Base-by-base conservation (phyloP, 2,329 filamentous ascomycete species). In the Simplicillium aogashimaense region DNA sequence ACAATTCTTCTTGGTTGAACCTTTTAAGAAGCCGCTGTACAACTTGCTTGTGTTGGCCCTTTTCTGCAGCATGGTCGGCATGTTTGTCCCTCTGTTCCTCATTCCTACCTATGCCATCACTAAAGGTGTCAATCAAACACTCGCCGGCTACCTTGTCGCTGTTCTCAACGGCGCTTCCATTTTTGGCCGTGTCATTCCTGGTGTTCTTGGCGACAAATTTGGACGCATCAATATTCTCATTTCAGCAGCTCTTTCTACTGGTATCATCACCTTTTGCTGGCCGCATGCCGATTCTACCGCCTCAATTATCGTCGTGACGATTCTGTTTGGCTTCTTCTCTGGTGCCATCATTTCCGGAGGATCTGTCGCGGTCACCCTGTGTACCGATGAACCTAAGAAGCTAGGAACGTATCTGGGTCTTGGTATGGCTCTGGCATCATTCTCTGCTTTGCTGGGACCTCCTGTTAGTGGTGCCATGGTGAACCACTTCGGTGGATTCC, bases 181-280 rank as follows among this genome's bases (percentile, higher is more conserved):
- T 39, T 64, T 92, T 7, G 88, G 88, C 3, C 76, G 88, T 16
- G 83, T 78, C 60, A 66, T 88, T 0, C 86, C 87, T 0, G 86
- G 87, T 0, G 71, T 84, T 45, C 63, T 87, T 8, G 82, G 86
- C 0, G 88, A 95, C 55, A 75, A 70, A 37, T 56, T 87, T 3
- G 88, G 88, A 1, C 76, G 86, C 4, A 94, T 86, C 65, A 94
- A 95, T 54, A 76, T 80, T 38, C 83, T 92, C 61, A 74, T 90
- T 36, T 57, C 78, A 14, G 81, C 38, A 1, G 38, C 20, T 7
- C 13, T 44, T 10, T 17, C 31, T 31, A 41, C 38, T 17, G 42
- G 39, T n/a, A 14, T 41, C 13, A 36, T 39, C 20, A 30, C 38
- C 17, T 44, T 44, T 14, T 40, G 36, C 29, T 44, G 40, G 14